phyloP scores from a whole-genome alignment of 1,284 basidiomycete species.

The Puccinia horiana region DNA sequence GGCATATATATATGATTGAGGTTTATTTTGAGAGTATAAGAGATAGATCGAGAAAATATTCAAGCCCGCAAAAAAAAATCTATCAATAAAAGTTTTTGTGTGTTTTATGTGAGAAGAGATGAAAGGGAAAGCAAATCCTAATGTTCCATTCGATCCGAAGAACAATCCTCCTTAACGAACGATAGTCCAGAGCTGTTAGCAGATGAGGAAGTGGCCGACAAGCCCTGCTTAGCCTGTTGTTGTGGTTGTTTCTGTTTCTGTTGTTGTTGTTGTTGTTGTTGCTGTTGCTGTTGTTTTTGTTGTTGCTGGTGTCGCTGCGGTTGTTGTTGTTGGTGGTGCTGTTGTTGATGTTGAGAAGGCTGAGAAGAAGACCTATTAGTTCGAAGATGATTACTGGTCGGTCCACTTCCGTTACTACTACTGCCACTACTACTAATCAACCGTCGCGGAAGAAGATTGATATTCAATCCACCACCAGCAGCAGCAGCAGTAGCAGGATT shows the following conservation, averaged over 20 bases:
- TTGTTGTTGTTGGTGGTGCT: not conserved
- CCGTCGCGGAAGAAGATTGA: not conserved
- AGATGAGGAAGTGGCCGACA: no score
- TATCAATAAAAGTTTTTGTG: no score
- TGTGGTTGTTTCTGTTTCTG: not conserved
- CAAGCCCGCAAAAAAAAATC: not conserved
- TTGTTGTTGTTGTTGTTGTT: not conserved
- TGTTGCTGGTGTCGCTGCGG: not conserved
- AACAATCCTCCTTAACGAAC: slow-evolving; percentile 18
- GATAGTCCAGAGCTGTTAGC: not conserved
- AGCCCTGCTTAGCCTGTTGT: not conserved
- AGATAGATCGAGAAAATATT: not conserved
- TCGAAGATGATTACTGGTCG: not conserved
- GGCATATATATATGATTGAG: no score
- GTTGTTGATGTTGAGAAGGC: not conserved
- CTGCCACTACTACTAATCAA: slow-evolving; percentile 2
- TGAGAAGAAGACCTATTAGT: not conserved
- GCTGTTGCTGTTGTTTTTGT: not conserved
- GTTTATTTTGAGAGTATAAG: no score
- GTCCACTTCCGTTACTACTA: not conserved
- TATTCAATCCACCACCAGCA: not conserved
- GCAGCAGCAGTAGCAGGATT: not conserved
- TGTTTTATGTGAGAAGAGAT: no score
- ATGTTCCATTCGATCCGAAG: slow-evolving; percentile 18
- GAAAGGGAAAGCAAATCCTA: not conserved